Base-by-base conservation (phyloP, 140 eudicot species). In the Oenanthe javanica region DNA sequence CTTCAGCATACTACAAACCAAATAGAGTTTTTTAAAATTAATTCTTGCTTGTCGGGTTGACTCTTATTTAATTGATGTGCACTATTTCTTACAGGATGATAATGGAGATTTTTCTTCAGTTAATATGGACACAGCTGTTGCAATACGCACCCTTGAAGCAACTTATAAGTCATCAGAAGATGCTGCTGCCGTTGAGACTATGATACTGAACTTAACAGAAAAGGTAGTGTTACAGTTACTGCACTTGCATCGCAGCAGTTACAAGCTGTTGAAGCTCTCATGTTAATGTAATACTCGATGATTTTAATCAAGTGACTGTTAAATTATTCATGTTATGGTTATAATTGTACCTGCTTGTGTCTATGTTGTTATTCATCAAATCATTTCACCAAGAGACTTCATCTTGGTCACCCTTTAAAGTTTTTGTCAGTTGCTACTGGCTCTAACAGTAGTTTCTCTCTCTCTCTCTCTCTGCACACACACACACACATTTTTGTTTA, bases 41-140 rank as follows among this genome's bases (percentile, higher is more conserved):
- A 16, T 54, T 77, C 49, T 36, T 21, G 14, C 12, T 80, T 54
- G 50, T 45, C 45, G 10, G 51, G 19, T 70, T 73, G 77, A 19
- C 55, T 8, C 55, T 45, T 43, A 9, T 48, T 72, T 46, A 23
- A 38, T 2, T 73, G 54, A 73, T 45, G 55, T 46, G 18, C 18
- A 0, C 14, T 10, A 25, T 4, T 43, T 67, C 79, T 71, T 77
- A 81, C 94, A 94, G 98, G 98, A 94, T 77, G 96, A 91, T 66
- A 84, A 91, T 72, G 98, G 96, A 61, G 97, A 94, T 74, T 85
- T 94, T 81, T 94, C 98, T 72, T 83, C 92, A 19, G 98, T 94
- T 72, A 94, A 91, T 80, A 94, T 94, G 98, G 98, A 93, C 87
- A 93, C 98, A 38, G 97, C 97, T 40, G 93, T 93, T 27, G 98